Base-by-base conservation (phyloP, 1,139 yeast genomes). In the Debaryomyces robertsiae region DNA sequence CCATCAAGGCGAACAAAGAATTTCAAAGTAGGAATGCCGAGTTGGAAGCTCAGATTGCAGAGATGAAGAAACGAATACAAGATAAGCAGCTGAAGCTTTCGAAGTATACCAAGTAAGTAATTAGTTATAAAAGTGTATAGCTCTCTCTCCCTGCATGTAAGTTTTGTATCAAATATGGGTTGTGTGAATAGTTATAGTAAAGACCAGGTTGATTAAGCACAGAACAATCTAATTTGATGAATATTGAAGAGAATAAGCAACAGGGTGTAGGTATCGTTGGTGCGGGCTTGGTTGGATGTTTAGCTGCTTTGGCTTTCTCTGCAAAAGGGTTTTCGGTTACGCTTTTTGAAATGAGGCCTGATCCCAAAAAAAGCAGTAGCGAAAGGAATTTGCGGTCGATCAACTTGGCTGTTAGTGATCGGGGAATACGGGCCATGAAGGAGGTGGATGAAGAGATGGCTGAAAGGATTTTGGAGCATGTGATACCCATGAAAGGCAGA, bases 231-330 rank as follows among this genome's bases (percentile, higher is more conserved):
- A 16, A 30, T 30, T 9, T 32, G 18, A 14, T 22, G 6, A 9
- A 9, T 18, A 29, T 11, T 7, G 27, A 30, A 22, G 27, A 35
- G 10, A 35, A 28, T 13, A 19, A 35, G 18, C 32, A 35, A 4
- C 32, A 29, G 11, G 30, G 30, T 3, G 60, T 81, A 9, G 86
- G 79, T 1, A 71, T 84, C 28, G 76, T 83, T 10, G 91, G 94
- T 1, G 96, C 95, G 1, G 98, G 98, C 0, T 77, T 88, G 3
- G 97, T 91, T 3, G 98, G 98, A 1, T 78, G 94, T 41, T 69
- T 89, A n/a, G 79, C 93, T 0, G 95, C 96, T 0, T 63, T 91
- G 17, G 95, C 93, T 0, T 74, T 91, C 36, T 79, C 83, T 3
- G 70, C 80, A 41, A 74, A 79, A 45, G 96, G 96, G n/a, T 84